Base-by-base conservation (phyloP, 176 grass and related monocot genomes). In the Eragrostis curvula region DNA sequence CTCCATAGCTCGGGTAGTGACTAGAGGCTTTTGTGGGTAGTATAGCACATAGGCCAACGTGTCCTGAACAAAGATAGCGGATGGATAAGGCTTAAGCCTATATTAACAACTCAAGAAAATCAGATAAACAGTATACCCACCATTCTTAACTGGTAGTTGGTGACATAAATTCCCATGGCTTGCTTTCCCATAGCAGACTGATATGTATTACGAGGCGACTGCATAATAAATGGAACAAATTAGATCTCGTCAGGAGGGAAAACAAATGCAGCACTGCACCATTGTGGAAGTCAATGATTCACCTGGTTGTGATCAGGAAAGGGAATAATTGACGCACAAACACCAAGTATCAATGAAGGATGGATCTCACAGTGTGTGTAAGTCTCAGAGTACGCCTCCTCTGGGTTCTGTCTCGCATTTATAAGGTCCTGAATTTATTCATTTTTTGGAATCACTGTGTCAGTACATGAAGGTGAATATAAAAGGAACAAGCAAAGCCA, bases 121-220 rank as follows among this genome's bases (percentile, higher is more conserved):
- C 14, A 75, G 40, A 79, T 39, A 88, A 45, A 79, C 27, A 45
- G 29, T 27, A 51, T 53, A 85, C 93, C 86, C 57, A 99, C 96
- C 96, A 99, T 99, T 79, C 96, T 82, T 79, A 99, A 81, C 59
- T 99, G 96, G 76, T 99, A 99, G 58, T 99, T 99, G n/a, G 96
- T 99, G 39, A 99, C 96, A 70, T 99, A 99, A 48, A 99, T 99
- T 74, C 96, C 96, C 96, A 99, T 99, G 59, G 96, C 96, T 96
- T 99, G 96, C 63, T 99, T 99, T 55, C 96, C 96, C 96, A 99
- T 99, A 79, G 96, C 96, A 68, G 96, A 99, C 42, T 99, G 96
- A 79, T 99, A 99, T 73, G 96, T 99, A 89, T 99, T 99, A 99
- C 96, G 96, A 68, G 96, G 96, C 55, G 96, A 99, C 96, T 99